These are phyloP conservation scores for Blastocystis sp. DNA, from an alignment of 352 stramenopile genomes.

Conservation along the genomic window DNA sequence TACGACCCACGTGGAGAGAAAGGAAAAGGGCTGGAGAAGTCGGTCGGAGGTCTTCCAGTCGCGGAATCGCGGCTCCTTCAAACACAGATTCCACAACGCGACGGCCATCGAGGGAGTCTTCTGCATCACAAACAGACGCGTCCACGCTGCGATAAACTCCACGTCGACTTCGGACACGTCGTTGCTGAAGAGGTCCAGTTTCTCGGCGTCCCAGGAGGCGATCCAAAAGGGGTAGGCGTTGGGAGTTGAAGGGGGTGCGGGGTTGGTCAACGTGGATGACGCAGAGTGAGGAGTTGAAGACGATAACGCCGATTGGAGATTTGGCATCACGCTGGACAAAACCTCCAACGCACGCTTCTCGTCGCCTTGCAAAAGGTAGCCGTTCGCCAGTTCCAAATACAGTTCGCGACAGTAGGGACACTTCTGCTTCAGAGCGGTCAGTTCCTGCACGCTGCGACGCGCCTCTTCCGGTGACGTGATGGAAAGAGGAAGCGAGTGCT, in stretches of 20 bases:
- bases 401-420: conserved; percentile 21
- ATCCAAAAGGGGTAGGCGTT: background rate
- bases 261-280: no score
- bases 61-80: conserved; percentile 27
- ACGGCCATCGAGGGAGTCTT: background rate
- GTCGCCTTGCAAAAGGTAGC: background rate
- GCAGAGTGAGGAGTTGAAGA: background rate
- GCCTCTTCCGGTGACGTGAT: background rate
- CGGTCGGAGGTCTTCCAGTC: background rate
- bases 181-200: conserved; percentile 39
- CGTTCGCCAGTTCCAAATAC: background rate
- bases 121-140: conserved; percentile 5
- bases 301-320: background rate
- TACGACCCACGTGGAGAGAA: background rate
- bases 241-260: background rate
- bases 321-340: background rate
- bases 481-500: background rate
- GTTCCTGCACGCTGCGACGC: background rate
- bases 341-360: background rate
- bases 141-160: background rate
- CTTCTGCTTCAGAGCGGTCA: background rate
- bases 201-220: conserved; percentile 34
- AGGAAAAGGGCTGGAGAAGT: background rate
- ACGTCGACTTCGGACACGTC: conserved; percentile 17
- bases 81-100: background rate